phyloP scores from a whole-genome alignment of 345 rosid genomes.

The Lepidium aucheri region DNA sequence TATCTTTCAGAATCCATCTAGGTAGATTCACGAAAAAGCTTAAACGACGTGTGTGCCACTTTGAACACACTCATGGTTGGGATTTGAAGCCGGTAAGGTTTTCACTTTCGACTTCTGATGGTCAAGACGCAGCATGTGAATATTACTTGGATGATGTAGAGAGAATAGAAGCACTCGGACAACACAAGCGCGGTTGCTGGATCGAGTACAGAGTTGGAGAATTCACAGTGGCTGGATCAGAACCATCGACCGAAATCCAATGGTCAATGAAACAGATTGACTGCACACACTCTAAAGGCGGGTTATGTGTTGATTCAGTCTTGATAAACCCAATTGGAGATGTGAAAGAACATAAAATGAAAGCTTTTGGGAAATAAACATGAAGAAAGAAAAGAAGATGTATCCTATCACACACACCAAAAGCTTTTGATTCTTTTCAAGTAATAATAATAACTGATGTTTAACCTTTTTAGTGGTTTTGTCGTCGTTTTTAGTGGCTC shows the following conservation, averaged over 20 bases:
- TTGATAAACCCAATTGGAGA: constrained; percentile 61
- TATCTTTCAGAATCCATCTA: constrained; percentile 78
- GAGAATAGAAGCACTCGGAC: constrained; percentile 41
- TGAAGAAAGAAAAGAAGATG: background rate
- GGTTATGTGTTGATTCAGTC: constrained; percentile 89
- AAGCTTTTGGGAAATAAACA: constrained; percentile 18
- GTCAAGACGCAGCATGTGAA: constrained; percentile 56
- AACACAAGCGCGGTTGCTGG: constrained; percentile 90
- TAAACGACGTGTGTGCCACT: constrained; percentile 61
- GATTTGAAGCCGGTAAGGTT: constrained; percentile 68
- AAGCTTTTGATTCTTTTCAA: constrained; percentile 2
- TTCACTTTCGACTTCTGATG: constrained; percentile 58
- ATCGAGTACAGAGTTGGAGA: constrained; percentile 77
- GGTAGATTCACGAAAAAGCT: constrained; percentile 68
- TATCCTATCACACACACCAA: too few species aligned
- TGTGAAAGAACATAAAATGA: constrained; percentile 39
- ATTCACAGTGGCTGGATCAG: constrained; percentile 50
- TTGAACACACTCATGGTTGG: constrained; percentile 84
- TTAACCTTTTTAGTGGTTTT: background rate
- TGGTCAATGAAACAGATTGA: constrained; percentile 96
- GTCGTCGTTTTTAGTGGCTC: background rate
- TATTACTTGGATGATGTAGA: constrained; percentile 46
- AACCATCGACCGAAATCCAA: constrained; percentile 54
- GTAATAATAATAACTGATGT: background rate
- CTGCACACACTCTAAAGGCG: constrained; percentile 93